phyloP scores from a whole-genome alignment of 257 asterid species.

The Handroanthus guayacan region DNA sequence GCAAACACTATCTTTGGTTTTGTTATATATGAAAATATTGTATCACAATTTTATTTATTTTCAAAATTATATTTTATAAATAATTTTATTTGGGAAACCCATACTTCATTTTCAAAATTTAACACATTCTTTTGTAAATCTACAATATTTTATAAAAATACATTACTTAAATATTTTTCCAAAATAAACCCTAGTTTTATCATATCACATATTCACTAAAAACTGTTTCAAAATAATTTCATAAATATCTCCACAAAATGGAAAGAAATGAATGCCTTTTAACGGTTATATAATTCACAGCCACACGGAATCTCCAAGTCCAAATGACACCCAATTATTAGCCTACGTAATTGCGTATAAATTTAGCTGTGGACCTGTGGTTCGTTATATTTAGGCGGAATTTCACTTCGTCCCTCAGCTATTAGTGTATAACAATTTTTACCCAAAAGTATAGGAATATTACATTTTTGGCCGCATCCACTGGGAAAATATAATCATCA shows the following conservation, averaged over 20 bases:
- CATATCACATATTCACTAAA: neutral
- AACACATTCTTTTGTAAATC: too few relatives aligned
- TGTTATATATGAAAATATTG: too few relatives aligned
- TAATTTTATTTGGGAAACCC: too few relatives aligned
- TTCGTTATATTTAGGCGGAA: neutral
- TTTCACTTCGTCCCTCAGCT: too few relatives aligned
- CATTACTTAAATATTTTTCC: too few relatives aligned
- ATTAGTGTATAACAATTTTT: too few relatives aligned
- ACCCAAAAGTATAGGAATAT: neutral
- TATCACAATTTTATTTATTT: too few relatives aligned
- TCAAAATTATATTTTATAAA: too few relatives aligned
- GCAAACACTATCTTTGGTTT: too few relatives aligned
- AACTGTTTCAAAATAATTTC: neutral
- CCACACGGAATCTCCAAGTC: slow-evolving; percentile 15
- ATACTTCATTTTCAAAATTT: too few relatives aligned
- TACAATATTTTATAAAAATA: too few relatives aligned
- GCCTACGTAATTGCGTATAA: slow-evolving; percentile 24
- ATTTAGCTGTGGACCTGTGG: slow-evolving; percentile 13
- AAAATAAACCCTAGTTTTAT: neutral
- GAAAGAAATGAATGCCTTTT: neutral
- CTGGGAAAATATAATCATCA: neutral
- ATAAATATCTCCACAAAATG: neutral
- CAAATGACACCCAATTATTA: slow-evolving; percentile 23
- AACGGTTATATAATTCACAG: slow-evolving; percentile 20
- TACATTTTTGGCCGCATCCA: neutral